Percentiles rank a stretch among this genome's conserved stretches.
phyloP scores from a whole-genome alignment of 2,329 filamentous ascomycete genomes.

The Nigrospora osmanthi region DNA sequence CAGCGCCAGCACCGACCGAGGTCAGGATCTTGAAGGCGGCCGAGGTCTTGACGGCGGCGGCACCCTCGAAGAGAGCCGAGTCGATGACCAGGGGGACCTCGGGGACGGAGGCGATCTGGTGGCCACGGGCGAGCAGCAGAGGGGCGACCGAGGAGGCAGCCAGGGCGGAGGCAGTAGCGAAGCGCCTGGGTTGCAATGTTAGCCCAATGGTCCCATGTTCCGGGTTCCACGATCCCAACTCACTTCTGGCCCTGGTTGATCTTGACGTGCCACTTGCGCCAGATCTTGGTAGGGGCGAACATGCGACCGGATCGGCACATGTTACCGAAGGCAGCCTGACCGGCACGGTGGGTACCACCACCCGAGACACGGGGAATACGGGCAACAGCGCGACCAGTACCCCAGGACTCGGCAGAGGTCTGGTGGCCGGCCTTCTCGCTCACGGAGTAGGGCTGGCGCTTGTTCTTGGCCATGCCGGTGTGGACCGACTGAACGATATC shows the following conservation, averaged over 20 bases:
- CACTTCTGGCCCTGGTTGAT: conserved; percentile 98
- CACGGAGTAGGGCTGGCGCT: conserved; percentile 98
- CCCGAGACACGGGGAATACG: conserved; percentile 99
- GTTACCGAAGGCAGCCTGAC: conserved; percentile 99
- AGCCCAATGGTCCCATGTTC: not conserved
- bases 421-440: conserved; percentile 99
- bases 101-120: conserved; percentile 85
- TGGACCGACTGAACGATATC: conserved; percentile 99
- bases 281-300: conserved; percentile 99
- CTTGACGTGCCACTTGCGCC: conserved; percentile 99
- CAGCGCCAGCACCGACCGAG: conserved; percentile 80
- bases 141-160: conserved; percentile 93
- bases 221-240: conserved; percentile 22
- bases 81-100: conserved; percentile 97
- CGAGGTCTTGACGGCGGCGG: conserved; percentile 79
- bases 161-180: conserved; percentile 94
- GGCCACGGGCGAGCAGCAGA: conserved; percentile 92
- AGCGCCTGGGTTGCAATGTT: conserved; percentile 55
- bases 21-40: conserved; percentile 80
- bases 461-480: conserved; percentile 99
- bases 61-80: conserved; percentile 77
- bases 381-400: conserved; percentile 98
- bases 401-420: conserved; percentile 99
- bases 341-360: conserved; percentile 99
- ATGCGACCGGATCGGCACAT: conserved; percentile 99